Evolutionary conservation across 2,329 filamentous ascomycete genomes (phyloP), one percentile per base, ranked within the genome.

Genomic region (Claviceps maximensis): DNA sequence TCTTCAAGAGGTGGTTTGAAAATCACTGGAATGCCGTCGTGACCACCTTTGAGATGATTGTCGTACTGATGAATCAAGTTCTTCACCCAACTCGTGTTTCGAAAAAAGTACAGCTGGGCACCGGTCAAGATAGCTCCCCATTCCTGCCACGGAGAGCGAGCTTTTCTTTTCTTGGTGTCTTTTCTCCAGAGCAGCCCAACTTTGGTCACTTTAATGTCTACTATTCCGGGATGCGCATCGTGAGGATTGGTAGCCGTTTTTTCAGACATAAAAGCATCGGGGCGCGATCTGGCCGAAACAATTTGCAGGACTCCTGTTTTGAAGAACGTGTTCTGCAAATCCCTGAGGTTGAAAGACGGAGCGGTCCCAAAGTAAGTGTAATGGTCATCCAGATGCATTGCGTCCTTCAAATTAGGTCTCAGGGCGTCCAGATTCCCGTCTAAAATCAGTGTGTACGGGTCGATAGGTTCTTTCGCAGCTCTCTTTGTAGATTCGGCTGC

Each of bases 201-300:
- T 67, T 97, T 98, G 46, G 91, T 95, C 47, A 97, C 86, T 61
- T 95, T 95, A 64, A 98, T 95, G 67, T 97, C 91, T 12, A 98
- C 91, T 54, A 98, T 86, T 13, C 93, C 93, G 3, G 89, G 88
- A 58, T 93, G 87, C 1, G 89, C 87, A 57, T 93, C 89, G 27
- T 87, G 77, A 0, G 90, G 89, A 59, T 95, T 95, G 33, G 82
- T 84, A 44, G 87, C 83, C 13, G 87, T 90, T 60, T 87, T 84
- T 57, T 93, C 89, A 0, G 85, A 84, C 80, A 95, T 89, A 69
- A 97, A 98, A 1, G 93, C 93, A 65, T 96, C 91, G 0, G 93
- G 93, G 31, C 93, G 80, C 45, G 93, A 98, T 55, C 93, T 80
- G 15, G 89, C 87, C 4, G 93, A 98, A 12, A 98, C 84, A 54